Conservation (phyloP, 495 filamentous ascomycete species). For the Hypoxylon perforatum region DNA sequence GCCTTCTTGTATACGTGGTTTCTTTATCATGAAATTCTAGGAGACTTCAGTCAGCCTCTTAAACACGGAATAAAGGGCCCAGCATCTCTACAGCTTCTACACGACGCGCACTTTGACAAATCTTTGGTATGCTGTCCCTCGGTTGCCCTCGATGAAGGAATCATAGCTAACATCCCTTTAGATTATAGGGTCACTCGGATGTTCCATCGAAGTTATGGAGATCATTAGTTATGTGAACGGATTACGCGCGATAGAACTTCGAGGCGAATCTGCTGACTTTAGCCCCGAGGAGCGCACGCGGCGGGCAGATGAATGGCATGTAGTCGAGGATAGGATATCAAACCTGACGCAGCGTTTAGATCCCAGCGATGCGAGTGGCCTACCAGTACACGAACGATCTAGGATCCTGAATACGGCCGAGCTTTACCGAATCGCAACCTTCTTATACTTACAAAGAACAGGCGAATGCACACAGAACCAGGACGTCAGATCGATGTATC, state of each 20-base stretch:
- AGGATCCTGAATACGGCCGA: slow-evolving; percentile 48
- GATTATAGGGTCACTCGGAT: slow-evolving; percentile 52
- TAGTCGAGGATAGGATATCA: slow-evolving; percentile 37
- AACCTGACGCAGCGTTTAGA: slow-evolving; percentile 41
- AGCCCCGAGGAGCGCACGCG: slow-evolving; percentile 28
- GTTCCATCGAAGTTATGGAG: slow-evolving; percentile 49
- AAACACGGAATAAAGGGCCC: slow-evolving; percentile 34
- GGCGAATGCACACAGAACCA: slow-evolving; percentile 35
- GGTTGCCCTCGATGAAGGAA: background rate
- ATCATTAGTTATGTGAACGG: slow-evolving; percentile 46
- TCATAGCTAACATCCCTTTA: slow-evolving; percentile 31
- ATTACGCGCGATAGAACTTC: slow-evolving; percentile 43
- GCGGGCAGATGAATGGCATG: slow-evolving; percentile 38
- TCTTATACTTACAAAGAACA: slow-evolving; percentile 47
- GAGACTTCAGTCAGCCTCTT: slow-evolving; percentile 47
- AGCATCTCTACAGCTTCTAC: slow-evolving; percentile 42
- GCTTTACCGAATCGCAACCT: slow-evolving; percentile 48
- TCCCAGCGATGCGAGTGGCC: slow-evolving; percentile 23
- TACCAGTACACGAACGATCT: slow-evolving; percentile 33
- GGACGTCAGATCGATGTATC: slow-evolving; percentile 40
- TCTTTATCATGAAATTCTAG: slow-evolving; percentile 50
- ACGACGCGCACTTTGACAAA: slow-evolving; percentile 44
- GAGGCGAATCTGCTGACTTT: slow-evolving; percentile 20
- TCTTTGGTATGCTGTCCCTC: slow-evolving; percentile 34
- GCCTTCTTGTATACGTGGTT: slow-evolving; percentile 52